Base-by-base conservation (phyloP, 1,139 yeast species). In the Scheffersomyces illinoinensis region DNA sequence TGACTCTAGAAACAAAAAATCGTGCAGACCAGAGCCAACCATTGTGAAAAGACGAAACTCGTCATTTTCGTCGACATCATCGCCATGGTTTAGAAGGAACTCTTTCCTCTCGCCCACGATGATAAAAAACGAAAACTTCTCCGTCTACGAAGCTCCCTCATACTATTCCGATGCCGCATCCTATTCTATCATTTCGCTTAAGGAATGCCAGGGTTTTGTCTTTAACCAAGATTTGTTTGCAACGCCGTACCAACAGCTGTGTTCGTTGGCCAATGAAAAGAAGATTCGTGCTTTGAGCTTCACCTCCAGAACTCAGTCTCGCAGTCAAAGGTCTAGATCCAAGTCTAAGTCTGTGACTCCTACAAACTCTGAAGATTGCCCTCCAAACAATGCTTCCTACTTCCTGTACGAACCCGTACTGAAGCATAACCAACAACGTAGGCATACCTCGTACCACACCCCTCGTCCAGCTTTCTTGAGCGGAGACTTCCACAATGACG, bases 151-250 rank as follows among this genome's bases (percentile, higher is more conserved):
- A 64, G 72, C 71, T 49, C 76, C 72, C 60, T 73, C 71, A 55
- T 76, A 73, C 62, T 71, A 66, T 49, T 67, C 71, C 18, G 77
- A 75, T 21, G 59, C 73, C 23, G 64, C 76, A 5, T 71, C 73
- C 53, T 77, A 76, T 61, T 78, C 74, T 58, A 76, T 80, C 18
- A 78, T 82, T 53, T 82, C 86, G 47, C 75, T 89, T 48, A 82
- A 81, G 55, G 91, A 88, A 68, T 81, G 88, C 54, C 93, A 89
- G 69, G 95, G 95, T 5, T 89, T 89, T 66, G 75, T 85, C 20
- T 89, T 91, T 82, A 89, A 89, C 71, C 92, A 88, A 66, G 91
- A 88, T 66, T 74, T 89, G 59, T 89, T 88, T 77, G 92, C 90
- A 10, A 80, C 88, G 8, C 85, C 87, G 8, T 86, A 84, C 67